Evolutionary conservation across 306 rosid species (phyloP), one percentile per base, ranked within the genome.

Genomic region (Delonix regia): DNA sequence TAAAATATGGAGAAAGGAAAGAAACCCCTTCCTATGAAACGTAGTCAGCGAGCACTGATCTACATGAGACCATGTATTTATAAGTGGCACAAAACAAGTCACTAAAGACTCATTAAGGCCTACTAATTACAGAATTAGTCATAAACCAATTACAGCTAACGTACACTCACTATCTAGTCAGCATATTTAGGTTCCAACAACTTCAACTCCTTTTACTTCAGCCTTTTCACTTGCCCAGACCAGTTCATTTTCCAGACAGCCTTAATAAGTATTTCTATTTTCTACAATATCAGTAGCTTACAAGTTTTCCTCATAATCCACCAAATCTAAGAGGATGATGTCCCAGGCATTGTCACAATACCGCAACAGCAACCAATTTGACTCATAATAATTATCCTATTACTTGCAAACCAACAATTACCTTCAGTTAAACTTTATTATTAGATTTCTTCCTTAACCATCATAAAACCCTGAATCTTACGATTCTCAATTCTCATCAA

Each of bases 401-500:
- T 21, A 41, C 18, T 24, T 1, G 5, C 16, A 63, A 42, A 69
- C 21, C 30, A 64, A 19, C 34, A 48, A 69, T 19, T 68, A 14
- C 12, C 68, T 18, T 62, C 24, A 0, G 42, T 64, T 18, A 9
- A 47, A 33, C 39, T 47, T 64, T 3, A 66, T 49, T 70, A 70
- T 16, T 70, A 28, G 14, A n/a, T 70, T 27, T 8, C 61, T 48
- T 4, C 1, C 48, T 52, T 71, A 38, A n/a, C 12, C 42, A 53
- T 30, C 30, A 28, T 30, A 70, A 49, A 71, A 19, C 45, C 61
- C 61, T 9, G 5, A 65, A 48, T 33, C 76, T 56, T 14, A 19
- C 19, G 30, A 49, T 71, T 30, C 62, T 33, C 75, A 57, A 49
- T 71, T 30, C 62, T 33, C 75, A 57, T 56, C 69, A 59, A 33